Percentiles rank a stretch among this genome's conserved stretches.
phyloP scores from a whole-genome alignment of 495 filamentous ascomycete genomes.

The Cercophora newfieldiana region DNA sequence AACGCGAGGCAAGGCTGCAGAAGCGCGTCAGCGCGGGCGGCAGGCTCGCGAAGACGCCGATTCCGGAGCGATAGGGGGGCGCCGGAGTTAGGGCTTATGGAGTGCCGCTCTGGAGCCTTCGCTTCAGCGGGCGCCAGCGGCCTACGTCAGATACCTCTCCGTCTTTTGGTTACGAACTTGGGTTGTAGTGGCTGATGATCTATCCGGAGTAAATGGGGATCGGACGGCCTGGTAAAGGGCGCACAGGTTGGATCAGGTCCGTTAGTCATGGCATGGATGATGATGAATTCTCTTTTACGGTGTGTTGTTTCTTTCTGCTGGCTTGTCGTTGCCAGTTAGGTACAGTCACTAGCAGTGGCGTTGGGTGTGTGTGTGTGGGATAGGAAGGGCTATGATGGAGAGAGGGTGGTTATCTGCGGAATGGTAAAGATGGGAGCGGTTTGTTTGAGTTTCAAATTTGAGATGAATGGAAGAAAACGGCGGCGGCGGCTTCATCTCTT shows the following conservation, averaged over 20 bases:
- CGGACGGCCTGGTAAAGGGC: background rate
- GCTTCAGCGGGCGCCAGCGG: conserved; percentile 9
- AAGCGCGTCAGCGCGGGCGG: conserved; percentile 65
- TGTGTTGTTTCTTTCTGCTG: background rate
- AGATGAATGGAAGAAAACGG: too few relatives aligned
- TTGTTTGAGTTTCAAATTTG: background rate
- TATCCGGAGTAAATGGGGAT: background rate
- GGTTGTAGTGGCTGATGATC: background rate
- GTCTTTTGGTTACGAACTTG: conserved; percentile 5
- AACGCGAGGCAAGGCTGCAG: conserved; percentile 57
- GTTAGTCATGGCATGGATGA: background rate
- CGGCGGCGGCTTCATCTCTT: background rate
- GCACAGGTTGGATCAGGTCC: background rate
- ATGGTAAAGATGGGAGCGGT: background rate
- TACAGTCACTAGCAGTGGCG: background rate
- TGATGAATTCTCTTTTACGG: background rate
- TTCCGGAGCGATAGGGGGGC: conserved; percentile 53
- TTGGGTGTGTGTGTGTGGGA: background rate
- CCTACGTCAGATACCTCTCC: background rate
- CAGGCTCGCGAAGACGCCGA: conserved; percentile 56
- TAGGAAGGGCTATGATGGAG: background rate
- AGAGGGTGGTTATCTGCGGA: background rate
- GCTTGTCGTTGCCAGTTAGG: background rate
- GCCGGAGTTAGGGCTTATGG: conserved; percentile 29
- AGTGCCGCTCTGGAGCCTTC: conserved; percentile 22